Base-by-base conservation (phyloP, 805 yeast species). In the Yamadazyma akitaensis region DNA sequence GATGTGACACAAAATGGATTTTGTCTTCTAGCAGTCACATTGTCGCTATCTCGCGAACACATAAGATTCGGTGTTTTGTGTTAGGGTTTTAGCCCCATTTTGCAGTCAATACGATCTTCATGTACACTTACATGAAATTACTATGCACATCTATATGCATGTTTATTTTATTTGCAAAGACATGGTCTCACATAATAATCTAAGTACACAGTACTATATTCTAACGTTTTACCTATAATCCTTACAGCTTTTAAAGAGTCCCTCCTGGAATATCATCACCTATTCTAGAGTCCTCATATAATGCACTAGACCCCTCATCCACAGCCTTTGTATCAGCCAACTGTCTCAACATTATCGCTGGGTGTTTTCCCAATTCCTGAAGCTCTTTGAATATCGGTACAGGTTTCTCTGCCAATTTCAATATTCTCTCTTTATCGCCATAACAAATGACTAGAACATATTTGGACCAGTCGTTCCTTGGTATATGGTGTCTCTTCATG, bases 331-430 rank as follows among this genome's bases (percentile, higher is more conserved):
- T 58, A 16, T 63, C 46, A 51, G 90, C 96, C 42, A 85, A 76
- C 55, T 88, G 94, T 55, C 98, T 72, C 37, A 91, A 74, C 97
- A 91, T 91, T 49, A 91, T 89, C 1, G 94, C 87, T 0, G 98
- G 97, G 59, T 85, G 88, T 53, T 84, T 76, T 1, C 97, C 97
- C 48, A 82, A 77, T 50, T 87, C 96, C 60, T 82, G 89, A 21
- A 92, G 72, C 58, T 86, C 96, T 62, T 88, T 86, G 61, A 89
- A 88, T 9, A 90, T 82, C 32, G 79, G 71, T 7, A 92, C 95
- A 0, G 99, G 99, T 62, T 82, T 86, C 59, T 92, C 99, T 24
- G 88, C 88, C 51, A 87, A 72, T 33, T 85, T 88, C 40, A 94
- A 65, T 9, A 90, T 80, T 25, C 97, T 71, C 60, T 92, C 97